Evolutionary conservation across 78 protist genomes (phyloP).

Genomic region (Cavenderia fasciculata): DNA sequence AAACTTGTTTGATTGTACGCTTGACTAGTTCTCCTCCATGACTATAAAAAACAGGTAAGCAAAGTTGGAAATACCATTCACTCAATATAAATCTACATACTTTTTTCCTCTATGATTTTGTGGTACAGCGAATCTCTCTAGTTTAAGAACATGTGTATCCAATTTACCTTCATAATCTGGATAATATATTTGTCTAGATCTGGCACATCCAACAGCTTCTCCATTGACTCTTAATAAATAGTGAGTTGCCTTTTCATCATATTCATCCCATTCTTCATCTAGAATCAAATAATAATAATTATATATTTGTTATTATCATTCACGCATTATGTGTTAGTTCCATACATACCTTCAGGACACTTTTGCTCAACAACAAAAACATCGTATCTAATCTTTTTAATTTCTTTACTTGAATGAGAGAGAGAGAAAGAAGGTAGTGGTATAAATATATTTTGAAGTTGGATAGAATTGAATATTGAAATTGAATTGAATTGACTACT

Average conservation of each 20-base stretch:
- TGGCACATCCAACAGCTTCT: conserved; percentile 33
- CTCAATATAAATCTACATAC: not conserved
- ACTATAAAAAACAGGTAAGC: not conserved
- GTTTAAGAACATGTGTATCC: conserved; percentile 23
- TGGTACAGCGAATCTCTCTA: conserved; percentile 66
- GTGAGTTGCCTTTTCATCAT: conserved; percentile 36
- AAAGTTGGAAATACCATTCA: not conserved
- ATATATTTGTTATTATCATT: not conserved
- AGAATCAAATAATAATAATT: not conserved
- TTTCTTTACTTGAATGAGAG: too few species aligned
- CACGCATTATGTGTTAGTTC: not conserved
- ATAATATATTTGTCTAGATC: conserved; percentile 52
- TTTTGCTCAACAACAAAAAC: conserved; percentile 67
- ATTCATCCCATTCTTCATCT: conserved; percentile 79
- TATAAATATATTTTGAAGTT: too few species aligned
- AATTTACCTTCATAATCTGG: conserved; percentile 43
- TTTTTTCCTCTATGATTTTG: conserved; percentile 55
- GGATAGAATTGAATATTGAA: too few species aligned
- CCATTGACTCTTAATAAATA: conserved; percentile 30
- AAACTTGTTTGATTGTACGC: conserved; percentile 21
- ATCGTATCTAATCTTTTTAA: conserved; percentile 75
- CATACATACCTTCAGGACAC: conserved; percentile 26
- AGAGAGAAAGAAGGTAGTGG: too few species aligned
- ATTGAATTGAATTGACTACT: too few species aligned
- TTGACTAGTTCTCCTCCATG: conserved; percentile 50